A percentile compares a stretch with the other conserved stretches of the same genome.
Evolutionary conservation across 371 early-diverging fungal genomes (phyloP).

Genomic region (Gilbertella persicaria): DNA sequence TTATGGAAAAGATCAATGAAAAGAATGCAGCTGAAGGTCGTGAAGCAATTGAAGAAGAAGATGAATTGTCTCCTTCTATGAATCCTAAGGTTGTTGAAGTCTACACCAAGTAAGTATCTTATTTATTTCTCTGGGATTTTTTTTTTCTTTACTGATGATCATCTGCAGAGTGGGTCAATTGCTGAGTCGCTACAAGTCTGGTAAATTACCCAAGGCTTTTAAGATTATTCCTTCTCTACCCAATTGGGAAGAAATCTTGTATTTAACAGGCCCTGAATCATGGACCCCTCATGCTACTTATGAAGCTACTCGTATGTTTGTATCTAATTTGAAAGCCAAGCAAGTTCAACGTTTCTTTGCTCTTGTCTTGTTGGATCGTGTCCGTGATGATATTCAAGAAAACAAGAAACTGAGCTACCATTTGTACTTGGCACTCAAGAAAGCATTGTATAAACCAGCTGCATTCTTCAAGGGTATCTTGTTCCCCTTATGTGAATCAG

Average conservation of each 20-base stretch:
- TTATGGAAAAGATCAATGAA: conserved; percentile 91
- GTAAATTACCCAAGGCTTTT: conserved; percentile 97
- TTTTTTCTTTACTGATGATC: no score
- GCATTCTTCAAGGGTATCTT: conserved; percentile 98
- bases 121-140: neutral
- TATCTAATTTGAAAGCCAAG: conserved; percentile 89
- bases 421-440: conserved; percentile 94
- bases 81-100: conserved; percentile 94
- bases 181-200: conserved; percentile 92
- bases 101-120: conserved; percentile 77
- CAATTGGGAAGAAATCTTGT: conserved; percentile 97
- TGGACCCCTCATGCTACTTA: conserved; percentile 98
- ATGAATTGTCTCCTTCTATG: conserved; percentile 57
- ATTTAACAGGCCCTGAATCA: conserved; percentile 84
- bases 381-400: conserved; percentile 92
- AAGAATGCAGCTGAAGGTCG: conserved; percentile 56
- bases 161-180: conserved; percentile 91
- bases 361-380: conserved; percentile 85
- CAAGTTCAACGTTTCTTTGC: conserved; percentile 92
- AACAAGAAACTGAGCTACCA: conserved; percentile 96
- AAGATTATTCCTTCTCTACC: conserved; percentile 94
- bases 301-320: conserved; percentile 95
- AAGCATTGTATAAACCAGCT: conserved; percentile 94
- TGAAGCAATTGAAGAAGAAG: conserved; percentile 36
- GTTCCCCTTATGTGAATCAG: conserved; percentile 94